Percentiles rank a stretch among this genome's conserved stretches.
These are phyloP conservation scores for Yamadazyma sp. DNA, from an alignment of 1,139 yeast species.

Conservation along the genomic window DNA sequence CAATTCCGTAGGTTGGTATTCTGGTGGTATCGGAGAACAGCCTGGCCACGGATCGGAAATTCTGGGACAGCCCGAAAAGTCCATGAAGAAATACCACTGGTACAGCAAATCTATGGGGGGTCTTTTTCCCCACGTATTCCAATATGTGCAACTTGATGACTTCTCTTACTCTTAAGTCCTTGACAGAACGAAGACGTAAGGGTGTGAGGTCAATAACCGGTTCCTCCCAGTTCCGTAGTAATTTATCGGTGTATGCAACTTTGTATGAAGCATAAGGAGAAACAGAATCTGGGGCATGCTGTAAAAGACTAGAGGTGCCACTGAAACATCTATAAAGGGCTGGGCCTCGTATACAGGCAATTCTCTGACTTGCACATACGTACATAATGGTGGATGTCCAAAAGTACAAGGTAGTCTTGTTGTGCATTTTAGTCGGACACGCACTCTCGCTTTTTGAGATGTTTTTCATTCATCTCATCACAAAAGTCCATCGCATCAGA, in stretches of 20 bases:
- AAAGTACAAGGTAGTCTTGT: no score
- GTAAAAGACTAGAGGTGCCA: neutral
- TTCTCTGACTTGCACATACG: neutral
- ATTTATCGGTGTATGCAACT: neutral
- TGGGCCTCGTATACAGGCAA: neutral
- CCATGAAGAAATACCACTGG: constrained; percentile 51
- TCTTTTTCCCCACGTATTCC: constrained; percentile 5
- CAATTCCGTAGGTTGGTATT: constrained; percentile 41
- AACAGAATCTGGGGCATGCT: neutral
- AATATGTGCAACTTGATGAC: constrained; percentile 6
- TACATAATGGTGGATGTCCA: no score
- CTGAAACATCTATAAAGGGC: neutral
- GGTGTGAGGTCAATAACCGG: constrained; percentile 2
- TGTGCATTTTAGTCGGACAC: constrained; percentile 1
- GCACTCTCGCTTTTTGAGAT: constrained; percentile 2
- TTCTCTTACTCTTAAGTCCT: constrained; percentile 1
- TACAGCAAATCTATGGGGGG: constrained; percentile 5
- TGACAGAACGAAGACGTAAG: constrained; percentile 6
- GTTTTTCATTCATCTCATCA: constrained; percentile 4
- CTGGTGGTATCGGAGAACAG: constrained; percentile 28
- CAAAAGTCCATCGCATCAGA: constrained; percentile 1
- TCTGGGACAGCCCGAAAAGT: constrained; percentile 46
- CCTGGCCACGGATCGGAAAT: constrained; percentile 39
- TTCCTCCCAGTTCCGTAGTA: constrained; percentile 2
- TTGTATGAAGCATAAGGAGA: neutral